Percentiles rank a stretch among this genome's conserved stretches.
phyloP scores from a whole-genome alignment of 2,329 filamentous ascomycete species.

The Ophiostoma sp. region DNA sequence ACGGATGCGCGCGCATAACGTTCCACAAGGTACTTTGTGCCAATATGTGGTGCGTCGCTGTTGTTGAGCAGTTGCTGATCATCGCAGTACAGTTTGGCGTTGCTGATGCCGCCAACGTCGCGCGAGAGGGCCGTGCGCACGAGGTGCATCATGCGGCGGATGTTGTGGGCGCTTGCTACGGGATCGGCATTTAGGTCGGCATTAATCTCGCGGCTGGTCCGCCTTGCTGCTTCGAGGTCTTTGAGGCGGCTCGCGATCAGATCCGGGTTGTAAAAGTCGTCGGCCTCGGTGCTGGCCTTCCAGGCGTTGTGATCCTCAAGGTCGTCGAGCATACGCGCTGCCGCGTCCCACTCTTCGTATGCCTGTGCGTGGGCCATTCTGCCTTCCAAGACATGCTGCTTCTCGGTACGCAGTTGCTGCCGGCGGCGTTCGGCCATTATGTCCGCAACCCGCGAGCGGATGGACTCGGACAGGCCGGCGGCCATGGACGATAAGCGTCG shows the following conservation, averaged over 20 bases:
- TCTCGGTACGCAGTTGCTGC: slow-evolving; percentile 18
- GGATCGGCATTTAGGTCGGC: background rate
- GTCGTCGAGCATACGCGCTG: slow-evolving; percentile 69
- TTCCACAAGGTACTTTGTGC: slow-evolving; percentile 83
- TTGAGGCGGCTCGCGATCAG: slow-evolving; percentile 61
- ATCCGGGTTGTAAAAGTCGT: slow-evolving; percentile 53
- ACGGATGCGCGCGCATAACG: slow-evolving; percentile 76
- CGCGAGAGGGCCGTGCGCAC: slow-evolving; percentile 75
- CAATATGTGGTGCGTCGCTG: slow-evolving; percentile 52
- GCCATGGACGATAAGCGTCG: slow-evolving; percentile 21
- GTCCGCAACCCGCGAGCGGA: slow-evolving; percentile 8
- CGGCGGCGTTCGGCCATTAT: slow-evolving; percentile 16
- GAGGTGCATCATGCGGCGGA: slow-evolving; percentile 67
- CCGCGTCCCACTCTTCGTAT: slow-evolving; percentile 66
- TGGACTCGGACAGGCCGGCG: slow-evolving; percentile 2
- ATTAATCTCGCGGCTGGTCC: background rate
- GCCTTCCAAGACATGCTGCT: slow-evolving; percentile 21
- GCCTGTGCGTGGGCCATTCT: slow-evolving; percentile 49
- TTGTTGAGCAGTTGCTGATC: slow-evolving; percentile 52
- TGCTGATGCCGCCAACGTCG: slow-evolving; percentile 80
- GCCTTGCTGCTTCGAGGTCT: slow-evolving; percentile 68
- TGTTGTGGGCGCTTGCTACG: background rate
- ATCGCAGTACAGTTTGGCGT: slow-evolving; percentile 62
- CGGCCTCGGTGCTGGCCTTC: slow-evolving; percentile 6
- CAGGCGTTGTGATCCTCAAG: slow-evolving; percentile 57